phyloP scores from a whole-genome alignment of 2,329 filamentous ascomycete species.

The Westerdykella sp. region DNA sequence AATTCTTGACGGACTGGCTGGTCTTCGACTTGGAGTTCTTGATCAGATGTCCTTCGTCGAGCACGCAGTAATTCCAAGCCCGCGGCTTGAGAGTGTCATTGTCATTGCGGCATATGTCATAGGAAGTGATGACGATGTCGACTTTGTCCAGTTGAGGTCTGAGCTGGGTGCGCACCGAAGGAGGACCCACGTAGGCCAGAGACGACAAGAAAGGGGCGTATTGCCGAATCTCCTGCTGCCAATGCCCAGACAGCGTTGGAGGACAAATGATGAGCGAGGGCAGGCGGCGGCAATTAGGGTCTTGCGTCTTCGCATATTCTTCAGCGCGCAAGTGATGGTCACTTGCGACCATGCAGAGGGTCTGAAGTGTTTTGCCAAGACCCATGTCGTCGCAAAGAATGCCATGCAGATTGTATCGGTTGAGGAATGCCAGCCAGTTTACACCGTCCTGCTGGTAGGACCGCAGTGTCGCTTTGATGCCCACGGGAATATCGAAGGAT shows the following conservation, averaged over 20 bases:
- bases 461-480: slow-evolving; percentile 92
- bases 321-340: slow-evolving; percentile 92
- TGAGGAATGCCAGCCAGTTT: slow-evolving; percentile 97
- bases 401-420: slow-evolving; percentile 94
- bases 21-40: slow-evolving; percentile 99
- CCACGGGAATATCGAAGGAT: slow-evolving; percentile 84
- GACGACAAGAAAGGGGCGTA: slow-evolving; percentile 92
- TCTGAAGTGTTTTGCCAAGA: slow-evolving; percentile 94
- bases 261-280: slow-evolving; percentile 95
- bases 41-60: slow-evolving; percentile 96
- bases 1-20: slow-evolving; percentile 81
- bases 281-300: slow-evolving; percentile 69
- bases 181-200: slow-evolving; percentile 85
- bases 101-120: slow-evolving; percentile 96
- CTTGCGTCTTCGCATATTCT: slow-evolving; percentile 76
- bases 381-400: slow-evolving; percentile 99
- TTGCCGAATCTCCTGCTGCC: slow-evolving; percentile 94
- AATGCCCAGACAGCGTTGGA: slow-evolving; percentile 92
- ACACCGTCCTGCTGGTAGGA: slow-evolving; percentile 98
- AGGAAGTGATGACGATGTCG: slow-evolving; percentile 94
- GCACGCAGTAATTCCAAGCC: slow-evolving; percentile 94
- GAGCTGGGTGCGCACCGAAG: slow-evolving; percentile 68
- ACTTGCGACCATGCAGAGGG: slow-evolving; percentile 94
- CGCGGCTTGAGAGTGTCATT: slow-evolving; percentile 74
- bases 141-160: slow-evolving; percentile 65